These are phyloP conservation scores for Stephania japonica DNA, from an alignment of 164 flowering plant species.

Conservation along the genomic window DNA sequence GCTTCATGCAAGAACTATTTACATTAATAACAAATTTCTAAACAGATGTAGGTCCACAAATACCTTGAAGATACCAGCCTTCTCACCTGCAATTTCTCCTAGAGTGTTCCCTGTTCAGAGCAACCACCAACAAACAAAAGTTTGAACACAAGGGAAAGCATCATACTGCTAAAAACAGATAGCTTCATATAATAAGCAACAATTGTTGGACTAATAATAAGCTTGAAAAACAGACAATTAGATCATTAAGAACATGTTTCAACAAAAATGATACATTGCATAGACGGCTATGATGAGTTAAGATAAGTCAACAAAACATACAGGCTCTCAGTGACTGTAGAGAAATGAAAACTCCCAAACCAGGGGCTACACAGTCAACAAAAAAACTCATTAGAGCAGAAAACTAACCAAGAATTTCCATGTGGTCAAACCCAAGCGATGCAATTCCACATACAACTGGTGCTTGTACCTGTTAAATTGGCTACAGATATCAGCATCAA, in stretches of 20 bases:
- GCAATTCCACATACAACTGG: conserved; percentile 93
- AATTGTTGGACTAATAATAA: not conserved
- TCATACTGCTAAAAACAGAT: not conserved
- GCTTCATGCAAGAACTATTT: not conserved
- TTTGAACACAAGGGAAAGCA: not conserved
- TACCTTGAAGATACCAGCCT: conserved; percentile 99
- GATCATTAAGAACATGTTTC: not conserved
- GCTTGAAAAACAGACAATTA: not conserved
- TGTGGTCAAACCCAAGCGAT: conserved; percentile 98
- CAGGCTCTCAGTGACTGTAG: not conserved
- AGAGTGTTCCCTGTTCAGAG: conserved; percentile 71
- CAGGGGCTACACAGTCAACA: not conserved
- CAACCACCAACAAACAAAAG: conserved; percentile 5
- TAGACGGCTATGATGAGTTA: not conserved
- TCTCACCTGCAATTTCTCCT: conserved; percentile 90
- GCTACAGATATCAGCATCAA: conserved; percentile 10
- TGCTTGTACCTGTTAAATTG: conserved; percentile 58
- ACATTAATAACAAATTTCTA: conserved; percentile 1
- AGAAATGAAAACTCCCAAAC: not conserved
- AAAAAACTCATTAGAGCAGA: conserved; percentile 2
- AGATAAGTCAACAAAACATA: not conserved
- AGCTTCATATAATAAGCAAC: not conserved
- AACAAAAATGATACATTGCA: not conserved
- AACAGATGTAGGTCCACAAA: conserved; percentile 1
- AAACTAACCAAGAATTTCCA: conserved; percentile 97